Evolutionary conservation across 352 stramenopile genomes (phyloP), one percentile per base, ranked within the genome.

Genomic region (Pythium phragmiticola): DNA sequence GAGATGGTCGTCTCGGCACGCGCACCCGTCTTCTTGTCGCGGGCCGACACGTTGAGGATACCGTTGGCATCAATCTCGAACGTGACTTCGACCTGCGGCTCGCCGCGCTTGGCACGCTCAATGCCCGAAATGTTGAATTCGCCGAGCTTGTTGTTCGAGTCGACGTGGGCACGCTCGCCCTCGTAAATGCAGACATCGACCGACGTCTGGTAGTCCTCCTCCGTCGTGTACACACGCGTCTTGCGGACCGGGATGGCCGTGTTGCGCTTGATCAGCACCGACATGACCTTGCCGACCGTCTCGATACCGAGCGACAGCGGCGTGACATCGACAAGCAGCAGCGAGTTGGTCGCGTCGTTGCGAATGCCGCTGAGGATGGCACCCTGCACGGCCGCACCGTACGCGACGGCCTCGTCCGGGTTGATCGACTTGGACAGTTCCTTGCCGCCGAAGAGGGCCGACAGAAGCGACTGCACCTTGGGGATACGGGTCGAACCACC

Each of bases 1-100:
- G 96, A 99, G 67, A 99, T 99, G 54, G 96, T 99, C 69, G 99
- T 99, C 84, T 98, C 98, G 59, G 89, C 85, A 66, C 87, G 78
- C 83, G 98, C 99, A 66, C 96, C 96, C 21, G 97, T 99, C 68
- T 89, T 96, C 85, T 99, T 90, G 64, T 90, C 82, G 19, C 89
- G 78, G 6, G 95, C 96, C 49, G 85, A 94, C 26, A 99, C 95
- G 70, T 98, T 98, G 61, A 99, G 76, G 70, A 98, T 97, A 52
- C 91, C 92, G 57, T 87, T 90, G 21, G 80, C 89, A 66, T 97
- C 90, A 61, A 97, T 90, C 60, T 95, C 85, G 67, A 95, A 96
- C 8, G 84, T 96, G 19, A 98, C 86, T 51, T 97, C 83, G 33
- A 98, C 88, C 75, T 96, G 84, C 0, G 88, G 84, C n/a, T 93